These are phyloP conservation scores for Casuarina cunninghamiana DNA, from an alignment of 306 rosid species.

Conservation along the genomic window DNA sequence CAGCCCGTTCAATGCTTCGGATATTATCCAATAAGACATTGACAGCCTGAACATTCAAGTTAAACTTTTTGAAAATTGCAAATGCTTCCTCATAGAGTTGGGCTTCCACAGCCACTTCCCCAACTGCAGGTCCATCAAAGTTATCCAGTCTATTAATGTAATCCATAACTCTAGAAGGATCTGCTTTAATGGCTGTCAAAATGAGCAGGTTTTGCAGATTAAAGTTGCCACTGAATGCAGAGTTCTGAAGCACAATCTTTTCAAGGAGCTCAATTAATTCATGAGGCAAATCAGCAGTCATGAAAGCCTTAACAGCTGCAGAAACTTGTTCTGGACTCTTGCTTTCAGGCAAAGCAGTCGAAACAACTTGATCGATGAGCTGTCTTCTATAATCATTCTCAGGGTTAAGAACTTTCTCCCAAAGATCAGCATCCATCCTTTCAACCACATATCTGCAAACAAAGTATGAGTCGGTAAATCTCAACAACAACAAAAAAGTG, in stretches of 20 bases:
- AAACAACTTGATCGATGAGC: conserved; percentile 96
- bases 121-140: conserved; percentile 98
- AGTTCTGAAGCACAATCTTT: conserved; percentile 98
- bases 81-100: conserved; percentile 89
- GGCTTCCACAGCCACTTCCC: conserved; percentile 97
- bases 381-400: conserved; percentile 91
- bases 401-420: conserved; percentile 90
- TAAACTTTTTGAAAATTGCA: conserved; percentile 96
- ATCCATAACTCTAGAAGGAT: conserved; percentile 98
- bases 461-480: conserved; percentile 28
- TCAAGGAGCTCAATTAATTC: conserved; percentile 99
- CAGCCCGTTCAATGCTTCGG: conserved; percentile 92
- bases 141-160: conserved; percentile 91
- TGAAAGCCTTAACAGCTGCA: conserved; percentile 98
- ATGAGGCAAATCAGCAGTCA: conserved; percentile 99
- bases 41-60: conserved; percentile 97
- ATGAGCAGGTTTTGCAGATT: conserved; percentile 94
- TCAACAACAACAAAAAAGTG: neutral
- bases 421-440: conserved; percentile 95
- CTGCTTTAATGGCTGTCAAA: conserved; percentile 97
- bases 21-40: conserved; percentile 87
- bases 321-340: conserved; percentile 99
- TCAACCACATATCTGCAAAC: conserved; percentile 90
- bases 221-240: conserved; percentile 98
- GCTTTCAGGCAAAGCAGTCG: conserved; percentile 99